Evolutionary conservation across 768 basidiomycete species (phyloP), one percentile per base, ranked within the genome.

Genomic region (Phallus indusiatus): DNA sequence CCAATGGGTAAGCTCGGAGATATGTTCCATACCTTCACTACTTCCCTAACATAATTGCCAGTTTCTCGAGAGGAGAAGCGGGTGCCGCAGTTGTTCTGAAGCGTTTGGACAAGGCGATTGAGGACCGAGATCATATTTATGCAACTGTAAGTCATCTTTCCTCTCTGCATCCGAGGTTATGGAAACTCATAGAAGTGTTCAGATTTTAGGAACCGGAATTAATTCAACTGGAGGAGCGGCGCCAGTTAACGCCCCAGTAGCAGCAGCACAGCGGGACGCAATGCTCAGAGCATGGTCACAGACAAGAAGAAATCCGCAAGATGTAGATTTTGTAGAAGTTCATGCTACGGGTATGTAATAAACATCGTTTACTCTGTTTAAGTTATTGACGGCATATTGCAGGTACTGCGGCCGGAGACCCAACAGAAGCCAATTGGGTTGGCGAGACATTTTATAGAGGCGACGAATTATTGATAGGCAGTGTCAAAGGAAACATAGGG

Each of bases 131-230:
- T 52, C 42, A 63, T 18, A 63, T 63, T 11, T 58, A 58, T 58
- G 56, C 56, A 11, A 58, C 56, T 34, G 56, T 58, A 46, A 20
- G 56, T 8, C 36, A 16, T 37, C 36, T 16, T 37, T 37, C 16
- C 16, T 37, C 16, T 8, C n/a, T n/a, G n/a, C n/a, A n/a, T n/a
- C n/a, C n/a, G 36, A 16, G 36, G 36, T 8, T 37, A 37, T 37
- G 16, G 16, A 37, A 8, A 37, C 18, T 50, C 49, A 50, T 28
- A 50, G 24, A n/a, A n/a, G n/a, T 50, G 49, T 28, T n/a, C 49
- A 77, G 76, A 68, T 78, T 48, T 64, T 76, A 5, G 75, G 73
- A 8, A 74, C 76, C 2, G 73, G 68, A 6, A 68, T 76, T 22
- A 75, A 72, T 47, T 69, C 70, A 6, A 67, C 67, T 17, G 77